These are phyloP conservation scores for Leccinellum luteum DNA, from an alignment of 768 basidiomycete genomes.

Conservation along the genomic window DNA sequence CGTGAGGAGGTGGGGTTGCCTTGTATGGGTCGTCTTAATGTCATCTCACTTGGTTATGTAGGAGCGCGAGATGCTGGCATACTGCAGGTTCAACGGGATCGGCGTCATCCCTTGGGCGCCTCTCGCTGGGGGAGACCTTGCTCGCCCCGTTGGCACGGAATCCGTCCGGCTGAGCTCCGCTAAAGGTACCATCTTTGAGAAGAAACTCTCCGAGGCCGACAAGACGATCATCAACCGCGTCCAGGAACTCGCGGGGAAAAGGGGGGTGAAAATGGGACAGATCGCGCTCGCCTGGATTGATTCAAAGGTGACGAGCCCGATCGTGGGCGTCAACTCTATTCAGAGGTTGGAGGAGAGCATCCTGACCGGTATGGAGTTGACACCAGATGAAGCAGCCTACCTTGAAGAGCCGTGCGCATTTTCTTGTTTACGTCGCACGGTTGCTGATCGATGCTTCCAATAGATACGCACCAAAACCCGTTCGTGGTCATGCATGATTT, in stretches of 20 bases:
- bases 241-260: slow-evolving; percentile 41
- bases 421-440: not conserved
- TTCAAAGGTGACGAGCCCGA: slow-evolving; percentile 42
- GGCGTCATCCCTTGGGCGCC: slow-evolving; percentile 53
- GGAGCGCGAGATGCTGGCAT: slow-evolving; percentile 46
- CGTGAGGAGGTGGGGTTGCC: slow-evolving; percentile 43
- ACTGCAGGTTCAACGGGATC: slow-evolving; percentile 47
- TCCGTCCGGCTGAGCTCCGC: slow-evolving; percentile 19
- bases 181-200: slow-evolving; percentile 31
- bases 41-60: slow-evolving; percentile 9
- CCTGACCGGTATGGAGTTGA: slow-evolving; percentile 22
- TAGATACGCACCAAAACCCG: slow-evolving; percentile 19
- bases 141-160: slow-evolving; percentile 33
- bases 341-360: slow-evolving; percentile 32
- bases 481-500: slow-evolving; percentile 17
- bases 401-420: slow-evolving; percentile 27
- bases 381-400: slow-evolving; percentile 26
- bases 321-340: slow-evolving; percentile 40
- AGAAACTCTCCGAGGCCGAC: slow-evolving; percentile 30
- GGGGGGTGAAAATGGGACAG: slow-evolving; percentile 42
- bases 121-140: slow-evolving; percentile 37
- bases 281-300: slow-evolving; percentile 45
- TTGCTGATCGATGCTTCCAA: not conserved
- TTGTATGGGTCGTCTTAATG: not conserved
- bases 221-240: slow-evolving; percentile 39